Evolutionary conservation across 1,284 basidiomycete genomes (phyloP), one percentile per base, ranked within the genome.

Genomic region (Spongispora temasekensis): DNA sequence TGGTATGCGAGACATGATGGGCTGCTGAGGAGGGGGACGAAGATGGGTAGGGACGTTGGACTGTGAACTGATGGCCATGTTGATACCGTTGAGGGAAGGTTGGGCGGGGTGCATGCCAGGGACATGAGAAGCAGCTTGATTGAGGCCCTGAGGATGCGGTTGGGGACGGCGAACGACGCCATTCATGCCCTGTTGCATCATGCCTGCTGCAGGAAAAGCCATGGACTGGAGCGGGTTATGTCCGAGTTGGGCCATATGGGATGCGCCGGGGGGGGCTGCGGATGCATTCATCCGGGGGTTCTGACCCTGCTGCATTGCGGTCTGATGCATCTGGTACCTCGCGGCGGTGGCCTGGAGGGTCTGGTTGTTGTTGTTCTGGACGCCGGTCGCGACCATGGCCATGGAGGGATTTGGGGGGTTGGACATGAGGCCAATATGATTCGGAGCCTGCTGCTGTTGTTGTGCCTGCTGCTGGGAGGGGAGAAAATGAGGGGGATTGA

Each of bases 101-200:
- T 75, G 75, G 31, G 65, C 65, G 52, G 74, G 74, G 61, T 79
- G 78, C 69, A 83, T 79, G 50, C 72, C 73, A 40, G 69, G 68
- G 32, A 78, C 73, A 65, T 77, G 75, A 15, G 67, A 67, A 55
- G 61, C 63, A 28, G 66, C 58, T 57, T 75, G 75, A 64, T 77
- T 80, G 64, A 83, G 70, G 50, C 58, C 64, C 60, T 76, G 76
- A 19, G 82, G 79, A 69, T 87, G 85, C 25, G 85, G 83, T 65
- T 76, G 72, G 23, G 81, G 80, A 68, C 85, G 81, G 64, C 85
- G 80, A 59, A 80, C 70, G 59, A 71, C 75, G 34, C 68, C 64
- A 57, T 73, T 75, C 5, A 71, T 63, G 60, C 65, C 64, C 55
- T 70, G 71, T 59, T 70, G 75, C 65, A 83, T 77, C 68, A 77